phyloP scores from a whole-genome alignment of 805 yeast species.

The Metschnikowia kunwiensis region DNA sequence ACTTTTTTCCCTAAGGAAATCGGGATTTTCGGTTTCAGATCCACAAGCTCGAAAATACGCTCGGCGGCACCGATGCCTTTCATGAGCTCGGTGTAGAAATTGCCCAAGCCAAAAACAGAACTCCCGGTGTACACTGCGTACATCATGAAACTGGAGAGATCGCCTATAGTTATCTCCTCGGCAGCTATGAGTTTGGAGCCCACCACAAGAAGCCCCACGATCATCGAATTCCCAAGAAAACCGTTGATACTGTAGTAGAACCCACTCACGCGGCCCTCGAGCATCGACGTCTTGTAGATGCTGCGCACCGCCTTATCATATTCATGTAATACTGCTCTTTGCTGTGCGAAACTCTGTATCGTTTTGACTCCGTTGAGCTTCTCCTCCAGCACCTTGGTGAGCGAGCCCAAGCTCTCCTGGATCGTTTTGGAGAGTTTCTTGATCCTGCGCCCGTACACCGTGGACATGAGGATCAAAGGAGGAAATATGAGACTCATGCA shows the following conservation, averaged over 20 bases:
- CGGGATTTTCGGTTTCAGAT: conserved; percentile 67
- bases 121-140: conserved; percentile 91
- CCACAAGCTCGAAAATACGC: conserved; percentile 82
- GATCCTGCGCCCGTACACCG: conserved; percentile 77
- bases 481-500: conserved; percentile 81
- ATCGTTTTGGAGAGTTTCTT: conserved; percentile 69
- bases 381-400: conserved; percentile 90
- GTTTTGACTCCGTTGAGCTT: conserved; percentile 81
- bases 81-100: conserved; percentile 91
- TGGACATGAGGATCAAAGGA: conserved; percentile 74
- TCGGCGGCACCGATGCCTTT: conserved; percentile 97
- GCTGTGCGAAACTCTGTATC: conserved; percentile 89
- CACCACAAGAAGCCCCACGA: conserved; percentile 70
- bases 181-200: conserved; percentile 79
- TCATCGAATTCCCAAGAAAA: conserved; percentile 75
- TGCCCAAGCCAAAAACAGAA: conserved; percentile 87
- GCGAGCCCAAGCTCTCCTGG: conserved; percentile 79
- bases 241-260: conserved; percentile 76
- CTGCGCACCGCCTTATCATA: conserved; percentile 69
- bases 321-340: conserved; percentile 67
- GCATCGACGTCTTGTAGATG: conserved; percentile 64
- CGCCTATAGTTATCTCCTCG: conserved; percentile 82
- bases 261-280: conserved; percentile 79
- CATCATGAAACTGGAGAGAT: conserved; percentile 89
- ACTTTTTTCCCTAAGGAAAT: conserved; percentile 59